Evolutionary conservation across 129 eudicot species (phyloP).

Genomic region (Sambucus nigra): DNA sequence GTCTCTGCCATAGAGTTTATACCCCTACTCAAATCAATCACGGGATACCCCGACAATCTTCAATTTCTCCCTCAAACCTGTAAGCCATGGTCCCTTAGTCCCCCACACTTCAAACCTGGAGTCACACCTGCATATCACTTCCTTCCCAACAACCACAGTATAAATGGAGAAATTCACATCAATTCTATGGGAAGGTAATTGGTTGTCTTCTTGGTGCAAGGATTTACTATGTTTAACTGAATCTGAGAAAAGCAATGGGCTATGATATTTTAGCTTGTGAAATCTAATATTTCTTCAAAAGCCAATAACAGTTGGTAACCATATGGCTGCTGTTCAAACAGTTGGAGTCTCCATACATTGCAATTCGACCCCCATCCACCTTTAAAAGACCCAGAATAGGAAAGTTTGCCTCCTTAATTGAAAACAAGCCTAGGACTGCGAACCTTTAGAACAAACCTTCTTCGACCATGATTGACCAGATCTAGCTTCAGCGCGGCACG

Average conservation of each 20-base stretch:
- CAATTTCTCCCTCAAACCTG: slow-evolving; percentile 76
- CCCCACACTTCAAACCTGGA: slow-evolving; percentile 90
- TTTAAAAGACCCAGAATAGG: slow-evolving; percentile 85
- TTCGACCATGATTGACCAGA: too few relatives aligned
- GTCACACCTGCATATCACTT: slow-evolving; percentile 70
- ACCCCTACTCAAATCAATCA: slow-evolving; percentile 47
- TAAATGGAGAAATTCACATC: slow-evolving; percentile 85
- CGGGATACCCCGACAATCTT: slow-evolving; percentile 77
- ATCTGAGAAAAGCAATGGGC: slow-evolving; percentile 74
- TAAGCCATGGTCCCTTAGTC: slow-evolving; percentile 70
- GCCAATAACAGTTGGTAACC: slow-evolving; percentile 96
- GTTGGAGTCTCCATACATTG: slow-evolving; percentile 92
- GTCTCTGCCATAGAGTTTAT: slow-evolving; percentile 38
- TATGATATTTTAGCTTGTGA: slow-evolving; percentile 51
- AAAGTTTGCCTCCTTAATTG: slow-evolving; percentile 75
- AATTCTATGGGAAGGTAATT: slow-evolving; percentile 81
- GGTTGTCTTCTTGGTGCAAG: slow-evolving; percentile 47
- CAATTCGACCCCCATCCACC: slow-evolving; percentile 59
- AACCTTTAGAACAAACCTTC: too few relatives aligned
- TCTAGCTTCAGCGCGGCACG: too few relatives aligned
- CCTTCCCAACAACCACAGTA: slow-evolving; percentile 73
- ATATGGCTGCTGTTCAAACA: slow-evolving; percentile 97
- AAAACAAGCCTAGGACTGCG: too few relatives aligned
- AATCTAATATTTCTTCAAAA: slow-evolving; percentile 63
- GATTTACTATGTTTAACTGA: slow-evolving; percentile 43